phyloP scores from a whole-genome alignment of 306 rosid species.

The Vigna nakashimae region DNA sequence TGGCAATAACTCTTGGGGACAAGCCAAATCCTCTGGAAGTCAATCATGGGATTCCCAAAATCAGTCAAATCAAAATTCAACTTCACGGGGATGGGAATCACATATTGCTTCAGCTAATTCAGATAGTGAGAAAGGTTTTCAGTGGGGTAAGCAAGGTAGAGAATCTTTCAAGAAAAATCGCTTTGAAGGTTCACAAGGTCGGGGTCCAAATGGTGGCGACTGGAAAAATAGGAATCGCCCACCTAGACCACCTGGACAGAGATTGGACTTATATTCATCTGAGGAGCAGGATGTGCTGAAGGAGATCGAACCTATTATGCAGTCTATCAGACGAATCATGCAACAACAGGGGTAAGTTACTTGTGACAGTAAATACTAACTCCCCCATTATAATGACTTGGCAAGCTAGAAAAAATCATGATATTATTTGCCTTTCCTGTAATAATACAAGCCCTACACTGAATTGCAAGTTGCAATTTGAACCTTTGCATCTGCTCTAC shows the following conservation, averaged over 20 bases:
- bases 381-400: background rate
- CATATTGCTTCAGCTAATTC: slow-evolving; percentile 50
- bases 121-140: slow-evolving; percentile 51
- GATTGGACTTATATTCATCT: slow-evolving; percentile 73
- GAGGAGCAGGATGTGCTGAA: slow-evolving; percentile 77
- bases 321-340: slow-evolving; percentile 74
- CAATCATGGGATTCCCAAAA: slow-evolving; percentile 51
- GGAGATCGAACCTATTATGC: slow-evolving; percentile 69
- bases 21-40: slow-evolving; percentile 47
- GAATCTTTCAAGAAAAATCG: slow-evolving; percentile 63
- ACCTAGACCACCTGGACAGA: slow-evolving; percentile 66
- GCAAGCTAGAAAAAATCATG: background rate
- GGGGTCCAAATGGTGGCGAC: slow-evolving; percentile 76
- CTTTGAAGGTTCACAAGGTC: slow-evolving; percentile 68
- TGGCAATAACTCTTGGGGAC: slow-evolving; percentile 54
- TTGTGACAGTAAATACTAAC: background rate
- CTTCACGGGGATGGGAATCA: slow-evolving; percentile 67
- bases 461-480: slow-evolving; percentile 35
- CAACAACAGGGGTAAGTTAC: slow-evolving; percentile 81
- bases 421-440: background rate
- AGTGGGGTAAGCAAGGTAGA: slow-evolving; percentile 64
- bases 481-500: slow-evolving; percentile 29
- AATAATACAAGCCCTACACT: background rate
- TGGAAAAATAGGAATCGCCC: slow-evolving; percentile 68
- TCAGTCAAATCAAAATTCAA: slow-evolving; percentile 48